These are phyloP conservation scores for Phytophthora crassamura DNA, from an alignment of 352 stramenopile species.

Conservation along the genomic window DNA sequence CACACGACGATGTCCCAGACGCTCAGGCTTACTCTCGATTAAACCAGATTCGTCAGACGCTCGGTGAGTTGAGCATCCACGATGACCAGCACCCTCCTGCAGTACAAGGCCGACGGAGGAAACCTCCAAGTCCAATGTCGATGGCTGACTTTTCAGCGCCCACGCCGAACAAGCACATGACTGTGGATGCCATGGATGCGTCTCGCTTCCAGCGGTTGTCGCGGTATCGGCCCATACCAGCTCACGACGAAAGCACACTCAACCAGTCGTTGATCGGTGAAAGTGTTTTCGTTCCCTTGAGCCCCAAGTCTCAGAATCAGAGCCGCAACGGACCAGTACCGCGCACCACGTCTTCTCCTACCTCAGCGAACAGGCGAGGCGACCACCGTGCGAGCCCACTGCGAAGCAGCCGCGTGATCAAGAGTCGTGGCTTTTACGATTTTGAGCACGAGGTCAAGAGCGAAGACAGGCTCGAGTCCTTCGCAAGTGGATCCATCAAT, in stretches of 20 bases:
- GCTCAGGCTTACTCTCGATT: conserved; percentile 26
- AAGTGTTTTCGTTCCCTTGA: conserved; percentile 74
- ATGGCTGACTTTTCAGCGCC: conserved; percentile 66
- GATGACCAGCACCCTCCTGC: conserved; percentile 22
- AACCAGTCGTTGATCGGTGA: conserved; percentile 73
- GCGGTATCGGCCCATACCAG: conserved; percentile 33
- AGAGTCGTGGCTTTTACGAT: conserved; percentile 81
- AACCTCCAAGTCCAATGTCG: conserved; percentile 59
- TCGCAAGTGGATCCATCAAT: conserved; percentile 26
- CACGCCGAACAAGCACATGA: conserved; percentile 34
- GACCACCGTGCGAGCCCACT: conserved; percentile 33
- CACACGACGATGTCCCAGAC: conserved; percentile 14
- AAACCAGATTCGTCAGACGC: conserved; percentile 36
- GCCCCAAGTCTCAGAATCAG: conserved; percentile 34
- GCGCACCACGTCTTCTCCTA: conserved; percentile 49
- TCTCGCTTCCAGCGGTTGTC: conserved; percentile 52
- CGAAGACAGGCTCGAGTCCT: conserved; percentile 19
- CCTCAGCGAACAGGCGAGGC: conserved; percentile 18
- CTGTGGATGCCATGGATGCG: conserved; percentile 39
- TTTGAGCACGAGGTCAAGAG: conserved; percentile 43
- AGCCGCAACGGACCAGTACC: conserved; percentile 26
- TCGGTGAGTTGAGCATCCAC: conserved; percentile 31
- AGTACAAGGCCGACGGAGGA: conserved; percentile 28
- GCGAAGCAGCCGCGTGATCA: conserved; percentile 73
- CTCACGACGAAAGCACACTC: conserved; percentile 41